These are phyloP conservation scores for Ilex paraguariensis DNA, from an alignment of 305 asterid species.

Conservation along the genomic window DNA sequence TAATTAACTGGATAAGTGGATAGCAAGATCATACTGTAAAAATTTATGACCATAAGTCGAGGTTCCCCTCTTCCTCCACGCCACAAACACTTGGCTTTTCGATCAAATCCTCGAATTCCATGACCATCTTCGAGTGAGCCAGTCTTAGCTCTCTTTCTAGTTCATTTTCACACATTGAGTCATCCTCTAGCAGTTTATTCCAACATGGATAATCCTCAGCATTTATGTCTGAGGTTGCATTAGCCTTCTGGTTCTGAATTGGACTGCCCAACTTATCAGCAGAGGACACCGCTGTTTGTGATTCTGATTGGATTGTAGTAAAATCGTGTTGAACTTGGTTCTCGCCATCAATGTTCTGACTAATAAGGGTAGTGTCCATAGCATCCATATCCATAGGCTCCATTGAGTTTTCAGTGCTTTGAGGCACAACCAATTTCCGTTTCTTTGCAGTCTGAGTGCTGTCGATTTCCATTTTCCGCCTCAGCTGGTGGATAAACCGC, in stretches of 20 bases:
- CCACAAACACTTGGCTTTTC: conserved; percentile 3
- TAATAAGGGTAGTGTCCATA: too few species aligned
- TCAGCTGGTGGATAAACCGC: conserved; percentile 3
- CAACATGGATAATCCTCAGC: not conserved
- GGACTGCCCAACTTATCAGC: not conserved
- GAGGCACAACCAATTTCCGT: conserved; percentile 9
- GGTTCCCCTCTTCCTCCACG: conserved; percentile 12
- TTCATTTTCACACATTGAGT: not conserved
- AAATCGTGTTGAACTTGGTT: too few species aligned
- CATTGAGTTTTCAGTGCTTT: not conserved
- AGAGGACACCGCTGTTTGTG: too few species aligned
- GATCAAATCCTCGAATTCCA: conserved; percentile 11
- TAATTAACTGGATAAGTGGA: too few species aligned
- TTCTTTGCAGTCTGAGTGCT: conserved; percentile 10
- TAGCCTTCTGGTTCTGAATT: not conserved
- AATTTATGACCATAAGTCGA: conserved; percentile 14
- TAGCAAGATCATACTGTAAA: too few species aligned
- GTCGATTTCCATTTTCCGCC: not conserved
- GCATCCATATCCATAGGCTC: too few species aligned
- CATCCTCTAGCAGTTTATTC: conserved; percentile 8
- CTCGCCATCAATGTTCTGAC: too few species aligned
- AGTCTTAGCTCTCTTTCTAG: not conserved
- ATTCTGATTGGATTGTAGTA: too few species aligned
- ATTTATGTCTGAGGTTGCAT: not conserved
- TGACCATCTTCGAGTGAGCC: conserved; percentile 2